Conservation (phyloP, 495 filamentous ascomycete species). For the Aspergillus heteromorphus region DNA sequence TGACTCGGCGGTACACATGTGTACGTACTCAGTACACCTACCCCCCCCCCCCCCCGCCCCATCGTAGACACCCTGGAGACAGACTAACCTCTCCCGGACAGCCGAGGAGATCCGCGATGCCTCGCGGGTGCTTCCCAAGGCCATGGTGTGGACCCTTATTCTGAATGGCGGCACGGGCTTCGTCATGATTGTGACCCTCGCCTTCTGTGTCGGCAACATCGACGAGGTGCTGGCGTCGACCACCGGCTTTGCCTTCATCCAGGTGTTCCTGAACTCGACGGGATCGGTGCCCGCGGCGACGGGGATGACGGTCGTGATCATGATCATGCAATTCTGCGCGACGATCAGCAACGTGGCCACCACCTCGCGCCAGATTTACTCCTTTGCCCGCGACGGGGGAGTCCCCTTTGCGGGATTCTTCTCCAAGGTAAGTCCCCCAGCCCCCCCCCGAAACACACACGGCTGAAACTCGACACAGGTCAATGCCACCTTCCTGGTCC, state of each 20-base stretch:
- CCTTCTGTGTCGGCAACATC: slow-evolving; percentile 46
- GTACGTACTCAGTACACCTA: too few species aligned
- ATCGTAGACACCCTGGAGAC: neutral
- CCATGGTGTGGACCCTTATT: slow-evolving; percentile 39
- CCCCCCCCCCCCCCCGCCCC: too few species aligned
- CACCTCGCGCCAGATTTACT: slow-evolving; percentile 49
- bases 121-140: slow-evolving; percentile 37
- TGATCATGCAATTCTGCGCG: slow-evolving; percentile 35
- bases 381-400: slow-evolving; percentile 50
- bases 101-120: slow-evolving; percentile 50
- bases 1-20: slow-evolving; percentile 39
- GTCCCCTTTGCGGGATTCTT: slow-evolving; percentile 41
- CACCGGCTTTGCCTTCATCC: slow-evolving; percentile 46
- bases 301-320: slow-evolving; percentile 40
- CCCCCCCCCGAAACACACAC: neutral
- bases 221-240: slow-evolving; percentile 25
- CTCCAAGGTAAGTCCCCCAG: slow-evolving; percentile 32
- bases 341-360: slow-evolving; percentile 44
- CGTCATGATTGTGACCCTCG: slow-evolving; percentile 42
- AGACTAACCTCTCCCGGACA: slow-evolving; percentile 11
- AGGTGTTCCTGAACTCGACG: slow-evolving; percentile 43
- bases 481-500: slow-evolving; percentile 29
- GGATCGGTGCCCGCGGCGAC: slow-evolving; percentile 36
- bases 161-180: slow-evolving; percentile 49
- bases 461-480: slow-evolving; percentile 15